Conservation (phyloP, 1,284 basidiomycete genomes). For the Limonomyces culmigenus region DNA sequence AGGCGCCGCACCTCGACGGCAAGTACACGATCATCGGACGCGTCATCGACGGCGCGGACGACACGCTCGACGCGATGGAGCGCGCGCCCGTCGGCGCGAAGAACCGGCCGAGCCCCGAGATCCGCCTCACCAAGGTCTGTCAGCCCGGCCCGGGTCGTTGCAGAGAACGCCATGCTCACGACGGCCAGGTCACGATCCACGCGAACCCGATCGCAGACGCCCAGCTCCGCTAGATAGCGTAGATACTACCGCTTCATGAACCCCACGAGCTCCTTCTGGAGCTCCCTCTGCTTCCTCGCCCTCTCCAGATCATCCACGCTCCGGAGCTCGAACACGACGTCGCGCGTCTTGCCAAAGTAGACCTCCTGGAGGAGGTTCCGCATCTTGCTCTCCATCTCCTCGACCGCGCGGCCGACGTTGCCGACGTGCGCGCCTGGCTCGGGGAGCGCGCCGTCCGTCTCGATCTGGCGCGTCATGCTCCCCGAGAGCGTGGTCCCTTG, state of each 20-base stretch:
- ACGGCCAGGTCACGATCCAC: conserved; percentile 71
- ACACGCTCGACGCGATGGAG: conserved; percentile 82
- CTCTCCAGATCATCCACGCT: conserved; percentile 78
- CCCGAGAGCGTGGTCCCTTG: conserved; percentile 52
- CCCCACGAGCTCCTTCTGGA: conserved; percentile 93
- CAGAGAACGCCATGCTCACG: conserved; percentile 4
- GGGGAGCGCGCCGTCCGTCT: conserved; percentile 72
- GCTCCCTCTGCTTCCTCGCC: conserved; percentile 62
- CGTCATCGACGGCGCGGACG: conserved; percentile 89
- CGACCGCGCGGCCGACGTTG: conserved; percentile 89
- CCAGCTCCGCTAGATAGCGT: conserved; percentile 20
- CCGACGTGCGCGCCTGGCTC: conserved; percentile 72
- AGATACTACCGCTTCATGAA: conserved; percentile 51
- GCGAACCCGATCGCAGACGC: conserved; percentile 87
- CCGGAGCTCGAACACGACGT: conserved; percentile 84
- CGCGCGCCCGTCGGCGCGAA: conserved; percentile 81
- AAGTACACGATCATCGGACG: conserved; percentile 92
- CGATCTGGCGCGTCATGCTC: conserved; percentile 92
- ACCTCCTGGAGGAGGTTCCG: conserved; percentile 92
- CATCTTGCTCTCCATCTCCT: conserved; percentile 99
- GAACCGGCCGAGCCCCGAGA: conserved; percentile 74
- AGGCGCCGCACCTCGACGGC: conserved; percentile 82
- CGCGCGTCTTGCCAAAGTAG: conserved; percentile 96
- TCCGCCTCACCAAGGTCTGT: conserved; percentile 64
- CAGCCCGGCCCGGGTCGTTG: conserved; percentile 1